Percentiles rank a stretch among this genome's conserved stretches.
phyloP scores from a whole-genome alignment of 148 eudicot genomes.

The Fagopyrum esculentum region DNA sequence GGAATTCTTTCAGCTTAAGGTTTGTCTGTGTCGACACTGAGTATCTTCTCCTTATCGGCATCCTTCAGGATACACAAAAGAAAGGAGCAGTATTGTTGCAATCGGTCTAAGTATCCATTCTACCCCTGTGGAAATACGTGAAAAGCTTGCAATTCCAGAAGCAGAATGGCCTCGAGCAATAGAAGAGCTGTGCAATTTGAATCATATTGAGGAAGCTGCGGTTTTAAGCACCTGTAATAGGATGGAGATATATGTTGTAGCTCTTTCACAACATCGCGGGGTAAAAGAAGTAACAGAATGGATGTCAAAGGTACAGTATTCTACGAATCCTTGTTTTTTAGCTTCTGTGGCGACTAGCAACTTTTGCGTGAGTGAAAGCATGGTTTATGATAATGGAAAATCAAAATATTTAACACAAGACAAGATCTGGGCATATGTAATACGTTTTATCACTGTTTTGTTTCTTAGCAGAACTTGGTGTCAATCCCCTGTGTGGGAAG shows the following conservation, averaged over 20 bases:
- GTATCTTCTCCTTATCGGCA: not conserved
- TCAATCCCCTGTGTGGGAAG: not conserved
- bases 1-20: not conserved
- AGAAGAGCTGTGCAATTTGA: conserved; percentile 70
- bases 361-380: not conserved
- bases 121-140: conserved; percentile 86
- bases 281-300: conserved; percentile 98
- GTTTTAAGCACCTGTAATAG: conserved; percentile 94
- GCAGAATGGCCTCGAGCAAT: conserved; percentile 98
- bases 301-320: conserved; percentile 79
- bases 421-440: not conserved
- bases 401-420: not conserved
- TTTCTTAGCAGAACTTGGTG: not conserved
- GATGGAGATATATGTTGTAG: conserved; percentile 97
- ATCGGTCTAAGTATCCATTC: conserved; percentile 88
- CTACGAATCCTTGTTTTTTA: not conserved
- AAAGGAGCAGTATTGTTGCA: conserved; percentile 87
- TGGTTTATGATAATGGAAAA: not conserved
- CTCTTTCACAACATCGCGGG: conserved; percentile 89
- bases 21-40: not conserved
- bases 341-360: not conserved
- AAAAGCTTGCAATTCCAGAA: conserved; percentile 98
- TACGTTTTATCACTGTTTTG: not conserved
- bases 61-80: conserved; percentile 79
- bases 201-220: conserved; percentile 97